Conservation (phyloP, 208 protist species). For the Entamoeba dispar region DNA sequence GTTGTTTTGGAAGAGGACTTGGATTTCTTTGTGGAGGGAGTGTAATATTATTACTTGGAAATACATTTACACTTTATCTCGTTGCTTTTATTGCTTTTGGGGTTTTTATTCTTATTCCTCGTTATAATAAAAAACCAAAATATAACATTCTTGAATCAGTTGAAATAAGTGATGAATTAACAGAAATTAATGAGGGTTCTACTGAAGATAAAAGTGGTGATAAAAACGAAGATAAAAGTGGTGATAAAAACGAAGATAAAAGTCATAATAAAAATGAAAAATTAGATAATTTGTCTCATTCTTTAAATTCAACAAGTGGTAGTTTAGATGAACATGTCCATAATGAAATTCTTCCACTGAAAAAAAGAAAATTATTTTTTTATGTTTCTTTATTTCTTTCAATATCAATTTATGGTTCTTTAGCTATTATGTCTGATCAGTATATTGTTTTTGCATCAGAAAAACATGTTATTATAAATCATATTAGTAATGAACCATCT, state of each 20-base stretch:
- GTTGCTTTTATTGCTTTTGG: background rate
- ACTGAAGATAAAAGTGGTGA: background rate
- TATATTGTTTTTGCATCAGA: background rate
- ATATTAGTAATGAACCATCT: background rate
- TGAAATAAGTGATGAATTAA: background rate
- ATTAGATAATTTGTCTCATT: too few species aligned
- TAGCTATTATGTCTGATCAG: background rate
- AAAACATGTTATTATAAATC: background rate
- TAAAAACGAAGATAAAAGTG: too few species aligned
- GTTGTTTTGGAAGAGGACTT: background rate
- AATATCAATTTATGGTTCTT: background rate
- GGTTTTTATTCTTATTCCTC: background rate
- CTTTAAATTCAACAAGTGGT: too few species aligned
- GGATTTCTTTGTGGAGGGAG: background rate
- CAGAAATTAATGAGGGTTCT: background rate
- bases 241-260: too few species aligned
- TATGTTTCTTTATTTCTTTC: background rate
- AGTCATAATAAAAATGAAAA: too few species aligned
- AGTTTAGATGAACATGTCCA: too few species aligned
- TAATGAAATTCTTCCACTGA: background rate
- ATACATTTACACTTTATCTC: background rate
- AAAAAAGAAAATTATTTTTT: background rate
- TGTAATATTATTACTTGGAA: background rate
- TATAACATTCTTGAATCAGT: background rate
- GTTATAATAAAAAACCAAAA: background rate